These are phyloP conservation scores for Trebouxia sp. DNA, from an alignment of 139 green algal genomes.

Conservation along the genomic window DNA sequence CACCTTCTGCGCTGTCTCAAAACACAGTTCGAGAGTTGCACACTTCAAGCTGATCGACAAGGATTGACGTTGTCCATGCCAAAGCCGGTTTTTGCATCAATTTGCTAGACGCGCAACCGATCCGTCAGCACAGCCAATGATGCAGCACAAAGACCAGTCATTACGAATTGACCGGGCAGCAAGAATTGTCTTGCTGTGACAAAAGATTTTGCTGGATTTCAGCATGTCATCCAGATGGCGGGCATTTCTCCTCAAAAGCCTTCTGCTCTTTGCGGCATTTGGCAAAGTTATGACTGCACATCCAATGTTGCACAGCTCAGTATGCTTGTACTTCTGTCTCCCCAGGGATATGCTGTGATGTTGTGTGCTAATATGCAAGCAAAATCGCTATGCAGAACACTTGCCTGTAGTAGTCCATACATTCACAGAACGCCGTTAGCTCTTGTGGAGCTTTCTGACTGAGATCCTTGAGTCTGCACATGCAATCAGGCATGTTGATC, in stretches of 20 bases:
- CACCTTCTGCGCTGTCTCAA: too few species aligned
- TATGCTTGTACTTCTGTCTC: neutral
- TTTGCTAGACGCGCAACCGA: too few species aligned
- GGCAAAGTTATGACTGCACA: constrained; percentile 57
- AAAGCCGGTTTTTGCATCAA: too few species aligned
- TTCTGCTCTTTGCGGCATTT: constrained; percentile 66
- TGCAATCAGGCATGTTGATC: neutral
- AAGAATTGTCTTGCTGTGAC: too few species aligned
- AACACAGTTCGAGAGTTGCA: too few species aligned
- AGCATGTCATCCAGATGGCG: neutral
- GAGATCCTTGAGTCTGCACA: constrained; percentile 61
- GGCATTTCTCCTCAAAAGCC: constrained; percentile 37
- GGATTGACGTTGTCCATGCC: too few species aligned
- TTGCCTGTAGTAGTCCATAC: constrained; percentile 73
- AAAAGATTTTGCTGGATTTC: too few species aligned
- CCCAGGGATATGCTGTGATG: neutral
- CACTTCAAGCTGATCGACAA: too few species aligned
- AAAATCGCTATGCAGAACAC: neutral
- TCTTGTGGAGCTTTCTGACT: constrained; percentile 55
- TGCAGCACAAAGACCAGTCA: too few species aligned
- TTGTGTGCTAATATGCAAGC: neutral
- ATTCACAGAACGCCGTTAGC: constrained; percentile 63
- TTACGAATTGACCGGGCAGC: too few species aligned
- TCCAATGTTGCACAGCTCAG: neutral
- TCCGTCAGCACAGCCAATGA: too few species aligned